These are phyloP conservation scores for Allium sativum DNA, from an alignment of 106 monocot species.

Conservation along the genomic window DNA sequence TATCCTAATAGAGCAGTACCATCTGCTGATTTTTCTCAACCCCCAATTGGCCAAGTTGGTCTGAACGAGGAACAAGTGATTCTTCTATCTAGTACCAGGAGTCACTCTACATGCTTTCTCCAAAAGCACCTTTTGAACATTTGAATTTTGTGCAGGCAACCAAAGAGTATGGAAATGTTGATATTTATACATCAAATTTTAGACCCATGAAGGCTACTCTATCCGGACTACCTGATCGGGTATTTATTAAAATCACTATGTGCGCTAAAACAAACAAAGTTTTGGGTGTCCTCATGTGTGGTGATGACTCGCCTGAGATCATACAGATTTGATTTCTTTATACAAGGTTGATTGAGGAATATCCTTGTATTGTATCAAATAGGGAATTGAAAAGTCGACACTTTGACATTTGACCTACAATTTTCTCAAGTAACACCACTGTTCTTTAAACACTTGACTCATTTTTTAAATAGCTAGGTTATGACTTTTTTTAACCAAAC, in stretches of 20 bases:
- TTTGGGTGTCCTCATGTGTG: slow-evolving; percentile 97
- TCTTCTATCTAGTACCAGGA: background rate
- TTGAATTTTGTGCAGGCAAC: slow-evolving; percentile 42
- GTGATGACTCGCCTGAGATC: slow-evolving; percentile 94
- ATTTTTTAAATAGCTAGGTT: too few species aligned
- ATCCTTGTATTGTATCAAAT: too few species aligned
- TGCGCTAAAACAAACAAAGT: slow-evolving; percentile 84
- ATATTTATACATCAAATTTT: slow-evolving; percentile 89
- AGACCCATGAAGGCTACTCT: slow-evolving; percentile 90
- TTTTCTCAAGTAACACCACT: too few species aligned
- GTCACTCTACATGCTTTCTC: background rate
- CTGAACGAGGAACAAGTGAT: slow-evolving; percentile 89
- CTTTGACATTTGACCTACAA: too few species aligned
- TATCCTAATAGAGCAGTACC: slow-evolving; percentile 54
- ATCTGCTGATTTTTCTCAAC: slow-evolving; percentile 96
- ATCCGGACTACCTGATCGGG: slow-evolving; percentile 91
- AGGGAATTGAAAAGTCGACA: too few species aligned
- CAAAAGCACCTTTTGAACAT: slow-evolving; percentile 1
- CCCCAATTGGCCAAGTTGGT: slow-evolving; percentile 94
- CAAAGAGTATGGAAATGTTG: slow-evolving; percentile 77
- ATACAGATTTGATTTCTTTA: slow-evolving; percentile 58
- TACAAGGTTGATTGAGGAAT: too few species aligned
- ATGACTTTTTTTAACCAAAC: too few species aligned
- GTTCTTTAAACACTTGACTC: too few species aligned
- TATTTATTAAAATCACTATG: slow-evolving; percentile 85